A percentile compares a stretch with the other conserved stretches of the same genome.
phyloP scores from a whole-genome alignment of 805 yeast species.

The Wickerhamomyces silvicola region DNA sequence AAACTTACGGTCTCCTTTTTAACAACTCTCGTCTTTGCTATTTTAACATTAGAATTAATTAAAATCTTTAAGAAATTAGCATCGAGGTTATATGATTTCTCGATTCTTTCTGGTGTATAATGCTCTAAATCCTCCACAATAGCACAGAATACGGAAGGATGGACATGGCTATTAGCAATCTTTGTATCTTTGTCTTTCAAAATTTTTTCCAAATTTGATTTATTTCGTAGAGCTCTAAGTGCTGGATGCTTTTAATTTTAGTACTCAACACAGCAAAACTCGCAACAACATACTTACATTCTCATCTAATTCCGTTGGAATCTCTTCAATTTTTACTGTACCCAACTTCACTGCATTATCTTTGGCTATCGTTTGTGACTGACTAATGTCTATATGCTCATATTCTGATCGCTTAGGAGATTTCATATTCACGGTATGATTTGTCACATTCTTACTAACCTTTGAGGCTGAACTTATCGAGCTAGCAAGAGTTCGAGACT shows the following conservation, averaged over 20 bases:
- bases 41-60: constrained; percentile 1
- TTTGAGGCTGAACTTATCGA: neutral
- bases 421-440: constrained; percentile 14
- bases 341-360: constrained; percentile 13
- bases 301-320: constrained; percentile 14
- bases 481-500: constrained; percentile 5
- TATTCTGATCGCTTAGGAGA: neutral
- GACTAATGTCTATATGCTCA: neutral
- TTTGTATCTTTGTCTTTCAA: constrained; percentile 5
- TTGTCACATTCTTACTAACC: constrained; percentile 2
- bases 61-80: constrained; percentile 1
- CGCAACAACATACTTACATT: constrained; percentile 4
- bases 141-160: constrained; percentile 13
- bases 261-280: neutral
- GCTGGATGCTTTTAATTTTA: constrained; percentile 11
- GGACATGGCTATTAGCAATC: constrained; percentile 1
- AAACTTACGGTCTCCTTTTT: neutral
- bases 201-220: constrained; percentile 6
- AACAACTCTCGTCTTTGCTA: constrained; percentile 6
- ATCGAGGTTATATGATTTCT: constrained; percentile 8
- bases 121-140: constrained; percentile 16
- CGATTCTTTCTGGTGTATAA: constrained; percentile 9
- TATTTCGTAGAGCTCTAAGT: constrained; percentile 12
- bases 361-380: constrained; percentile 1
- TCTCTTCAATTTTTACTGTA: constrained; percentile 9